A percentile compares a stretch with the other conserved stretches of the same genome.
phyloP scores from a whole-genome alignment of 2,329 filamentous ascomycete species.

The Aspergillus amoenus region DNA sequence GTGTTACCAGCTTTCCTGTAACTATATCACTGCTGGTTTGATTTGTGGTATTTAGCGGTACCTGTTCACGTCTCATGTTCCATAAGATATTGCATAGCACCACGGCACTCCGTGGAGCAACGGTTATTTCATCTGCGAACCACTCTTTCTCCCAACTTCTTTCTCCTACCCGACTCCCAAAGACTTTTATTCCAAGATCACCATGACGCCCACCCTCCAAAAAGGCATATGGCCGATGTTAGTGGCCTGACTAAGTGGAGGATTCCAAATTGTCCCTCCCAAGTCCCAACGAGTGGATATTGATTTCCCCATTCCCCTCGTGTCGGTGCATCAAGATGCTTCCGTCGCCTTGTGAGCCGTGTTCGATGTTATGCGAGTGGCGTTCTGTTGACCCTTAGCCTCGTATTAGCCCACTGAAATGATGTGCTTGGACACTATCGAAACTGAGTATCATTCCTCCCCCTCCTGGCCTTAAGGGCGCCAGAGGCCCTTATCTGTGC shows the following conservation, averaged over 20 bases:
- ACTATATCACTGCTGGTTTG: neutral
- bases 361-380: neutral
- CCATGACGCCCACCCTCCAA: neutral
- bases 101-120: neutral
- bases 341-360: neutral
- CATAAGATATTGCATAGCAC: neutral
- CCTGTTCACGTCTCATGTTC: neutral
- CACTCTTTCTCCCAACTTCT: neutral
- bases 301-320: neutral
- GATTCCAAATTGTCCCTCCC: neutral
- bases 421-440: neutral
- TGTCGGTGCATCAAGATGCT: neutral
- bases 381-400: neutral
- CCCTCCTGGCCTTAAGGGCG: neutral
- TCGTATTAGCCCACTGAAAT: neutral
- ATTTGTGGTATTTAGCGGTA: neutral
- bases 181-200: neutral
- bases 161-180: neutral
- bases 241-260: neutral
- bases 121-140: neutral
- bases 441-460: neutral
- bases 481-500: neutral
- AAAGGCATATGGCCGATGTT: neutral
- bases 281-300: neutral
- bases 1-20: neutral